Conservation (phyloP, 495 filamentous ascomycete genomes). For the Penicillium steckii region DNA sequence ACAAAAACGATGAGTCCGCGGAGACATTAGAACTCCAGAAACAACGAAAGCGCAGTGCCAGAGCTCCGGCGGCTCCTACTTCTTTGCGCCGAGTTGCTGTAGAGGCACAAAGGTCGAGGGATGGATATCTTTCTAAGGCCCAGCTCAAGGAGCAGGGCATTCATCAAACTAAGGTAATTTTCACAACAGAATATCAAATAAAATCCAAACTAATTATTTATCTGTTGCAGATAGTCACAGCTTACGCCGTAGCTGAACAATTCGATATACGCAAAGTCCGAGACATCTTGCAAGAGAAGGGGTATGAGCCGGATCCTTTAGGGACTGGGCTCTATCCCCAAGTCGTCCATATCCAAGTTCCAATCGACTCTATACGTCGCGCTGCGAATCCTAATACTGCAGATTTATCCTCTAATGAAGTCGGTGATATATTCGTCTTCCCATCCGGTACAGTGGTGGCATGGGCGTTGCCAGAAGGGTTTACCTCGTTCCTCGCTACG, state of each 20-base stretch:
- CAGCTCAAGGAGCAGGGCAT: constrained; percentile 43
- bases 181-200: neutral
- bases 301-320: constrained; percentile 63
- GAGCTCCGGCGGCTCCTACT: constrained; percentile 51
- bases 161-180: constrained; percentile 41
- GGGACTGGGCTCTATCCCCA: constrained; percentile 62
- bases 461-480: constrained; percentile 76
- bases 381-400: constrained; percentile 53
- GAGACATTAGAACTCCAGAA: constrained; percentile 28
- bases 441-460: constrained; percentile 93
- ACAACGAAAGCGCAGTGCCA: constrained; percentile 42
- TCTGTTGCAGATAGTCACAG: constrained; percentile 61
- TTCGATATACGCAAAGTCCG: constrained; percentile 75
- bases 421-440: constrained; percentile 94
- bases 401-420: constrained; percentile 60
- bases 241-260: constrained; percentile 81
- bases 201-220: neutral
- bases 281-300: constrained; percentile 67
- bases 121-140: constrained; percentile 41
- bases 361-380: constrained; percentile 51
- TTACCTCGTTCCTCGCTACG: constrained; percentile 70
- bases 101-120: constrained; percentile 58
- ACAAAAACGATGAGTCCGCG: constrained; percentile 17
- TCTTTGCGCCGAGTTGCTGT: constrained; percentile 58
- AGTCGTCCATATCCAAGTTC: constrained; percentile 62